These are phyloP conservation scores for Leccinum disarticulatum DNA, from an alignment of 768 basidiomycete genomes.

Conservation along the genomic window DNA sequence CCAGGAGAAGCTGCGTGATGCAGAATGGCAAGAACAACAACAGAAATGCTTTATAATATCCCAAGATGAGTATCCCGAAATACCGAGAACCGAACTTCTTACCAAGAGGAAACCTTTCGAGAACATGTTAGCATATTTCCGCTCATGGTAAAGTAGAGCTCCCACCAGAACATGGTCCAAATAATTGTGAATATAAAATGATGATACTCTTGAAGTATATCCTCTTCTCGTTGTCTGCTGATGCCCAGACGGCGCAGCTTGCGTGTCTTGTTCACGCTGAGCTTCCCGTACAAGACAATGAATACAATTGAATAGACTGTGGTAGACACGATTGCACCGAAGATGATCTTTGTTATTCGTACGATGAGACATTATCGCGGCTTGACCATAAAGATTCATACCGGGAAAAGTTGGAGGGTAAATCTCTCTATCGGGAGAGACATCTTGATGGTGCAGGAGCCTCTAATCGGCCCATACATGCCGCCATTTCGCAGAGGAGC, in stretches of 20 bases:
- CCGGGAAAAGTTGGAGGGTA: slow-evolving; percentile 62
- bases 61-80: neutral
- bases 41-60: slow-evolving; percentile 50
- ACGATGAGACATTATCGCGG: slow-evolving; percentile 1
- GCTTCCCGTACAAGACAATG: slow-evolving; percentile 57
- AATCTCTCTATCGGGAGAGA: slow-evolving; percentile 45
- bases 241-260: slow-evolving; percentile 51
- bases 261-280: slow-evolving; percentile 50
- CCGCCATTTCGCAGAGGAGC: slow-evolving; percentile 37
- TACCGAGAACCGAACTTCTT: slow-evolving; percentile 19
- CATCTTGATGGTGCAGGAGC: slow-evolving; percentile 52
- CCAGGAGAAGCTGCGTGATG: slow-evolving; percentile 45
- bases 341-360: slow-evolving; percentile 47
- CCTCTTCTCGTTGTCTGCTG: slow-evolving; percentile 47
- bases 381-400: slow-evolving; percentile 30
- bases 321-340: slow-evolving; percentile 54
- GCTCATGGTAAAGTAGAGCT: slow-evolving; percentile 6
- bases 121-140: slow-evolving; percentile 5
- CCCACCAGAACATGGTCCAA: slow-evolving; percentile 70
- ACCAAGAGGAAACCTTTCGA: slow-evolving; percentile 60
- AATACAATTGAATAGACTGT: slow-evolving; percentile 62
- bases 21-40: slow-evolving; percentile 59
- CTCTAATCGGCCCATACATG: slow-evolving; percentile 51
- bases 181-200: slow-evolving; percentile 62
- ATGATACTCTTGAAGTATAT: slow-evolving; percentile 48